These are phyloP conservation scores for Tolypocladium paradoxum DNA, from an alignment of 2,329 filamentous ascomycete species.

Conservation along the genomic window DNA sequence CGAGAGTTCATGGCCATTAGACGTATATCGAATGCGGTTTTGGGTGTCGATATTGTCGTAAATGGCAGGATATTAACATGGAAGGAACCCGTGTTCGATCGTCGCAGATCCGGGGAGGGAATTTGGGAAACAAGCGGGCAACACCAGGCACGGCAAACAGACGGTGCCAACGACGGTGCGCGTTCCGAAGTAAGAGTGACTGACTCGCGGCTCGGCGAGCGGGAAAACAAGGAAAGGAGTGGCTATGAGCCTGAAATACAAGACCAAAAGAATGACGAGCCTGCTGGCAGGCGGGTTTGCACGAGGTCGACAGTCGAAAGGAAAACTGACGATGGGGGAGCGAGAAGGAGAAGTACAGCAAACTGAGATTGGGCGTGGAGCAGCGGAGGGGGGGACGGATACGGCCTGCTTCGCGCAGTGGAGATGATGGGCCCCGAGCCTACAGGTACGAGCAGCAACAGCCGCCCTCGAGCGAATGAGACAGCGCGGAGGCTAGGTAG, in stretches of 20 bases:
- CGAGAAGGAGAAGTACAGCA: slow-evolving; percentile 12
- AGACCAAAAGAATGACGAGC: slow-evolving; percentile 44
- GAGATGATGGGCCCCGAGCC: not conserved
- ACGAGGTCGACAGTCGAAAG: slow-evolving; percentile 20
- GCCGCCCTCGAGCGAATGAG: slow-evolving; percentile 7
- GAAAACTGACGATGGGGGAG: slow-evolving; percentile 21
- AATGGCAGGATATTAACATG: not conserved
- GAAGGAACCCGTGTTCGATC: not conserved
- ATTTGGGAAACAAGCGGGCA: not conserved
- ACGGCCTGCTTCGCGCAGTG: no score
- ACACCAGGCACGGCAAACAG: not conserved
- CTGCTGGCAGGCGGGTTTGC: slow-evolving; percentile 39
- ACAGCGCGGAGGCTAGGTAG: no score
- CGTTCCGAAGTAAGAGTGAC: slow-evolving; percentile 1
- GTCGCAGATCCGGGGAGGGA: not conserved
- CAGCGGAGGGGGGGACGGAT: not conserved
- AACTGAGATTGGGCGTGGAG: slow-evolving; percentile 1
- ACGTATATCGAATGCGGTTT: not conserved
- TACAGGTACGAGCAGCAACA: no score
- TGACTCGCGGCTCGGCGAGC: not conserved
- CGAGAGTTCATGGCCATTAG: slow-evolving; percentile 12
- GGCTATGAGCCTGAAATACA: slow-evolving; percentile 16
- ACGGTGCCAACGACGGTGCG: not conserved
- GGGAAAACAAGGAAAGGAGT: slow-evolving; percentile 23
- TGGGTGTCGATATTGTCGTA: not conserved